Base-by-base conservation (phyloP, 1,284 basidiomycete genomes). In the Malassezia arunalokei region DNA sequence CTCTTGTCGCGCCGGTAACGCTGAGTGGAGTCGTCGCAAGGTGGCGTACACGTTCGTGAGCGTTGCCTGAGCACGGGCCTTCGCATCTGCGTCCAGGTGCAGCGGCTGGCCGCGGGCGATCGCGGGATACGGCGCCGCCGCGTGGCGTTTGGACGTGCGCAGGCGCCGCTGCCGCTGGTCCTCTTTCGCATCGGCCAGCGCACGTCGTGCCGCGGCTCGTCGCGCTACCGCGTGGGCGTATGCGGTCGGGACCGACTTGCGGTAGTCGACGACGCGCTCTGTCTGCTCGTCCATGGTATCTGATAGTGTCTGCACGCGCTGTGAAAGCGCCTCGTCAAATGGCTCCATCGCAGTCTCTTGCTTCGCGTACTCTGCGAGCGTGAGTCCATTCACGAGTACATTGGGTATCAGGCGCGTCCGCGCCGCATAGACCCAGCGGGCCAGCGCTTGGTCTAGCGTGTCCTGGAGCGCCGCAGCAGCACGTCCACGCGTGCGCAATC, bases 401-500 rank as follows among this genome's bases (percentile, higher is more conserved):
- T 55, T 55, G 2, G 48, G 53, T 12, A 50, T 42, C 29, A 55
- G 40, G 5, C 53, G 47, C 15, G 47, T 45, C 8, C 53, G 47
- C 27, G 53, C 53, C 11, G 53, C 53, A 32, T 49, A 55, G 11
- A 50, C 40, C 53, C 53, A 55, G 39, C 53, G 53, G 17, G 43
- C 47, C 8, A 55, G 11, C 29, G 53, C 47, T 3, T 50, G 48
- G 8, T 46, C 40, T 7, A 55, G 24, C n/a, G 48, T 55, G 17
- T 44, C 44, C 14, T 55, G 46, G 8, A 55, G 35, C 8, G 46
- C 3, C 1, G 52, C 43, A 0, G 53, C 40, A 9, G 15, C 44
- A 8, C 39, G 47, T 6, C 47, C 40, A 15, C 47, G 53, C 20
- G 47, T 30, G 14, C 53, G 47, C 31, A 55, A 6, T 6, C 43